Evolutionary conservation across 106 monocot species (phyloP), one percentile per base, ranked within the genome.

Genomic region (Dendrobium officinale): DNA sequence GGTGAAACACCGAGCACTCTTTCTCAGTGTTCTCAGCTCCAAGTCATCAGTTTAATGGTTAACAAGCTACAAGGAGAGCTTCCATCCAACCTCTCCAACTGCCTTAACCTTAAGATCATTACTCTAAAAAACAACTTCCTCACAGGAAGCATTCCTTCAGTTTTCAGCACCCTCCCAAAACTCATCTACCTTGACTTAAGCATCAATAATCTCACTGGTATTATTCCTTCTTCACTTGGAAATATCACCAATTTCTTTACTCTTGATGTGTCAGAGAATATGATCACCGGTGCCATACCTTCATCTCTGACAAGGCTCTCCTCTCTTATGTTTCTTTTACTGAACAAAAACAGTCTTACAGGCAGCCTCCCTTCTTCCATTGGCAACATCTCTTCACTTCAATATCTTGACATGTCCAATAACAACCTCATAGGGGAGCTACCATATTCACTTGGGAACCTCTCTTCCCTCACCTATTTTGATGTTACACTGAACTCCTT

Each of bases 61-160:
- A 90, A 90, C 82, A 16, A 42, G 11, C 16, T 82, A 0, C 67
- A 81, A 41, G 84, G 88, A 40, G 43, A 33, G 4, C 80, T 82
- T 33, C 86, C 89, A 18, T 67, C 77, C 18, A 82, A 89, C 75
- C 82, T 77, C 33, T 77, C 84, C 16, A 33, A 20, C 45, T 67
- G 83, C 4, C n/a, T 48, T 20, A 37, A 42, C 0, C 72, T 72
- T 29, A 22, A 72, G 40, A 72, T 72, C 72, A 33, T 88, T 19
- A 82, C 51, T 4, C 55, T 88, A 6, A 45, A 24, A 11, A 7
- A 54, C 42, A 85, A 85, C 43, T 47, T 4, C 2, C 83, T 88
- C 51, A 56, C 19, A 5, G 88, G 88, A 18, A 18, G 7, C 37
- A 77, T 88, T 4, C 88, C 88, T 18, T 3, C 78, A 2, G 72